A percentile compares a stretch with the other conserved stretches of the same genome.
phyloP scores from a whole-genome alignment of 345 rosid genomes.

The Gynandropsis gynandra region DNA sequence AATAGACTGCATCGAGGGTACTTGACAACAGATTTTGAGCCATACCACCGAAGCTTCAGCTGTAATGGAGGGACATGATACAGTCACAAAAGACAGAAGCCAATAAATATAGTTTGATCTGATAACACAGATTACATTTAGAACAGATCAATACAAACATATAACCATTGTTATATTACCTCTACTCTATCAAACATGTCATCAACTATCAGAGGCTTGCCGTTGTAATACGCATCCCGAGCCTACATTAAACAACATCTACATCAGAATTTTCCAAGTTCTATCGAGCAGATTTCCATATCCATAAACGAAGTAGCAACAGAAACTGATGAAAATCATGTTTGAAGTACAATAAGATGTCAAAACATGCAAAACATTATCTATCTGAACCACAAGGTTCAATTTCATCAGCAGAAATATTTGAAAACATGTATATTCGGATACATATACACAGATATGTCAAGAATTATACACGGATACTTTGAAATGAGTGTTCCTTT shows the following conservation, averaged over 20 bases:
- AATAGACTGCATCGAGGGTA: conserved; percentile 94
- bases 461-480: no score
- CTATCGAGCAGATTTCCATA: not conserved
- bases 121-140: not conserved
- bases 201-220: conserved; percentile 74
- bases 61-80: conserved; percentile 26
- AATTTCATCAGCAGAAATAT: no score
- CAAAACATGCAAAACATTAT: not conserved
- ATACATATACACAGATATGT: no score
- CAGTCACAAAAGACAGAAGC: conserved; percentile 4
- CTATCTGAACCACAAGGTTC: not conserved
- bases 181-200: conserved; percentile 98
- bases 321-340: not conserved
- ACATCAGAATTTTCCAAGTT: not conserved
- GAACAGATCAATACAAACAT: not conserved
- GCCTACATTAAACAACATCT: conserved; percentile 38
- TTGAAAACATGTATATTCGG: no score
- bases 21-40: conserved; percentile 85
- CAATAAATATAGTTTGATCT: not conserved
- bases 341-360: not conserved
- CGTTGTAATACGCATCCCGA: conserved; percentile 78
- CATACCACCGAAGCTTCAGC: conserved; percentile 81
- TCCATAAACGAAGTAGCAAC: not conserved
- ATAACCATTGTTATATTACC: conserved; percentile 34
- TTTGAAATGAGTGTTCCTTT: no score